Percentiles rank a stretch among this genome's conserved stretches.
phyloP scores from a whole-genome alignment of 306 rosid species.

The Oemleria cerasiformis region DNA sequence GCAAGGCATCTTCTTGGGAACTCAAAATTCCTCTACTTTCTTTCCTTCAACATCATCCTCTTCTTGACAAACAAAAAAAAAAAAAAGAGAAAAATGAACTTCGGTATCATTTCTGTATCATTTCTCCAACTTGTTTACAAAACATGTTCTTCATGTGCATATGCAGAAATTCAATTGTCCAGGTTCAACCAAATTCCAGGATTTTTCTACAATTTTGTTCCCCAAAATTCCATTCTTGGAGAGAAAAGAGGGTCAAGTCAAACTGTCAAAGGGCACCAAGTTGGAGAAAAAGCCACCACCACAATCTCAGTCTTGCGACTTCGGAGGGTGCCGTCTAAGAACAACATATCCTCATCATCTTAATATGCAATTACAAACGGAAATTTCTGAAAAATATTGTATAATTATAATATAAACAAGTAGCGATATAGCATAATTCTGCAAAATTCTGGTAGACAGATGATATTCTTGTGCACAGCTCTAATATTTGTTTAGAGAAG shows the following conservation, averaged over 20 bases:
- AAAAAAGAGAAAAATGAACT: too few species aligned
- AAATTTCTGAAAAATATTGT: neutral
- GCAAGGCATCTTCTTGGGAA: slow-evolving; percentile 25
- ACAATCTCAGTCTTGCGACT: neutral
- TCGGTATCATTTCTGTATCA: too few species aligned
- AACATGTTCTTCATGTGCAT: neutral
- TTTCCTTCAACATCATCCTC: too few species aligned
- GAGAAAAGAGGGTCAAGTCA: neutral
- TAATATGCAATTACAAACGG: too few species aligned
- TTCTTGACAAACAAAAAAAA: too few species aligned
- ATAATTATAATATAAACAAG: too few species aligned
- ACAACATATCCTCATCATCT: too few species aligned
- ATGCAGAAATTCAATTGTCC: neutral
- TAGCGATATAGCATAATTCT: neutral
- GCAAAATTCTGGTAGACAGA: neutral
- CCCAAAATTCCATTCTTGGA: neutral
- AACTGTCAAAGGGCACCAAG: neutral
- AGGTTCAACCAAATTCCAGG: neutral
- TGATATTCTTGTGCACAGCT: neutral
- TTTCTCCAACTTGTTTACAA: neutral
- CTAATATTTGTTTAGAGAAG: neutral
- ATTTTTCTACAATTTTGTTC: neutral
- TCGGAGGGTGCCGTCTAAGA: neutral
- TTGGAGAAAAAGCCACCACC: slow-evolving; percentile 6
- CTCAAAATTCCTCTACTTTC: neutral